Conservation (phyloP, 352 stramenopile species). For the Phytophthora pini region DNA sequence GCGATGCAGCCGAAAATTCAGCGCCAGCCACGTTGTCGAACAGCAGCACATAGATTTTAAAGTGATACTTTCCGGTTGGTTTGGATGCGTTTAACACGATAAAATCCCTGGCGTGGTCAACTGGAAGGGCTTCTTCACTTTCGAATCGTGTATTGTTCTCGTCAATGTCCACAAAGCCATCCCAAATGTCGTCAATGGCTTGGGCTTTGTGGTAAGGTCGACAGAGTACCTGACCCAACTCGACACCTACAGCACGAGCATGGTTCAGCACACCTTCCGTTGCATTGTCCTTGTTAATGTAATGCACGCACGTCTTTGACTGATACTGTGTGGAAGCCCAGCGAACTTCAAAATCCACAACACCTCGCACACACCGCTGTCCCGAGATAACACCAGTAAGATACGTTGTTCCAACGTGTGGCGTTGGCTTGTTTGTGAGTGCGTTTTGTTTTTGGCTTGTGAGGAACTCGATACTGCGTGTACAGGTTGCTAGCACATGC, state of each 20-base stretch:
- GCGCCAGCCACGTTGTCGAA: background rate
- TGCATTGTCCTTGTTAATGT: background rate
- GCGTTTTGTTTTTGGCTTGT: too few species aligned
- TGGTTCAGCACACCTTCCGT: background rate
- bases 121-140: background rate
- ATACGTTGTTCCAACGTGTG: background rate
- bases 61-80: slow-evolving; percentile 1
- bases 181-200: slow-evolving; percentile 3
- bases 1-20: background rate
- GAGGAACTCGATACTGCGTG: too few species aligned
- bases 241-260: slow-evolving; percentile 1
- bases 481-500: too few species aligned
- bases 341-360: slow-evolving; percentile 1
- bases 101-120: background rate
- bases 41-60: slow-evolving; percentile 12
- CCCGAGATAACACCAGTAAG: slow-evolving; percentile 7
- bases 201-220: slow-evolving; percentile 1
- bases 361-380: background rate
- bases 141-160: background rate
- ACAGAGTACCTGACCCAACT: background rate
- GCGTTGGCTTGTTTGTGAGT: too few species aligned
- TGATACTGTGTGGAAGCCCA: slow-evolving; percentile 5
- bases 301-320: background rate
- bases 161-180: background rate
- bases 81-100: slow-evolving; percentile 1